Conservation (phyloP, 179 eudicot genomes). For the Camellia oleifera region DNA sequence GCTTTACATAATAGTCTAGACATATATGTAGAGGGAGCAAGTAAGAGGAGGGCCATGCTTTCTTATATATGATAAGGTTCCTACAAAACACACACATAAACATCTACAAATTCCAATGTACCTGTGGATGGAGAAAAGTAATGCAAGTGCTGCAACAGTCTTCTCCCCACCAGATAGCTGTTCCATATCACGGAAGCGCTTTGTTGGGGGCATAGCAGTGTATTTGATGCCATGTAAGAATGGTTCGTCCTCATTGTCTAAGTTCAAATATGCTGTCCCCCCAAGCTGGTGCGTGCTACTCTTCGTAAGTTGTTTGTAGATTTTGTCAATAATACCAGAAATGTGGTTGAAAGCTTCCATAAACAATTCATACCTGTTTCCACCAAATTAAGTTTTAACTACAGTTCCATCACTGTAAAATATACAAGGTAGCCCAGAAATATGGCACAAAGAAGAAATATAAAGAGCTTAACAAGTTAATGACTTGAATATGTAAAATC, state of each 20-base stretch:
- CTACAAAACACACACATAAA: not conserved
- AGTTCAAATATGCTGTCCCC: constrained; percentile 90
- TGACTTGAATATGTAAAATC: constrained; percentile 7
- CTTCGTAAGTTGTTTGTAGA: constrained; percentile 91
- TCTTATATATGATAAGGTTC: not conserved
- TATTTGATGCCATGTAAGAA: constrained; percentile 84
- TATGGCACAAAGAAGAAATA: not conserved
- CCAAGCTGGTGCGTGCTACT: constrained; percentile 88
- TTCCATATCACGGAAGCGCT: constrained; percentile 97
- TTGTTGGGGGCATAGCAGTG: constrained; percentile 98
- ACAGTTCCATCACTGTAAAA: not conserved
- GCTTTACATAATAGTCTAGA: too few species aligned
- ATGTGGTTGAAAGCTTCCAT: constrained; percentile 94
- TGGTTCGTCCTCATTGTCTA: constrained; percentile 95
- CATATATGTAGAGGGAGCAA: not conserved
- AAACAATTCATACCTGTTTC: constrained; percentile 64
- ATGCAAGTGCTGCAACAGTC: constrained; percentile 98
- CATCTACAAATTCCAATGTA: constrained; percentile 14
- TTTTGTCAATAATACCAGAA: constrained; percentile 76
- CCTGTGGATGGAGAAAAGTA: constrained; percentile 98
- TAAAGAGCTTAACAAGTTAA: not conserved
- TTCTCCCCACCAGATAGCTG: constrained; percentile 99
- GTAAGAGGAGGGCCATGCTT: not conserved
- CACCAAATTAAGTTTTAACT: constrained; percentile 14
- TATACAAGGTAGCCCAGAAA: not conserved